phyloP scores from a whole-genome alignment of 1,284 basidiomycete species.

The Mycena sp. region DNA sequence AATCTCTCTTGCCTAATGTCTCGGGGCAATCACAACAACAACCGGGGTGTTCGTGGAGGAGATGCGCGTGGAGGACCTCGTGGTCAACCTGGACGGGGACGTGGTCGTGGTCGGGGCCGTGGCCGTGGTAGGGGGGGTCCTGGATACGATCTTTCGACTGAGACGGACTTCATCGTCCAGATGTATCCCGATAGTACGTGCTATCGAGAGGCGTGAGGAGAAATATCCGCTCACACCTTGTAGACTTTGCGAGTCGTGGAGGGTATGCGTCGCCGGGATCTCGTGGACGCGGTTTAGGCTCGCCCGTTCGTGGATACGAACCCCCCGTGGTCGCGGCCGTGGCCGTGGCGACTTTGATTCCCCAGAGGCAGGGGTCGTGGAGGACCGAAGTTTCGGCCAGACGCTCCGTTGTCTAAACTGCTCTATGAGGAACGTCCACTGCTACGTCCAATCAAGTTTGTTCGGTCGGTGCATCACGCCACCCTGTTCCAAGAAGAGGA shows the following conservation, averaged over 20 bases:
- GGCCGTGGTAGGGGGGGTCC: constrained; percentile 31
- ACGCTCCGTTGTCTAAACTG: constrained; percentile 63
- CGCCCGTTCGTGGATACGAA: constrained; percentile 12
- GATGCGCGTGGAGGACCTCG: not conserved
- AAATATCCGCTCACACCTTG: constrained; percentile 23
- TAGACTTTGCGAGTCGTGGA: constrained; percentile 26
- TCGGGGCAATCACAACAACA: constrained; percentile 14
- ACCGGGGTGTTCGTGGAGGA: constrained; percentile 7
- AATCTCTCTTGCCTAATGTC: not conserved
- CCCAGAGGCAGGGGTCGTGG: constrained; percentile 11
- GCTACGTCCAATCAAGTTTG: constrained; percentile 71
- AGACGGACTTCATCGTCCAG: constrained; percentile 37
- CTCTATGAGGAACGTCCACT: constrained; percentile 67
- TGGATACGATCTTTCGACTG: constrained; percentile 16
- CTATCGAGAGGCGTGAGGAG: not conserved
- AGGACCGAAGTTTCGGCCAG: not conserved
- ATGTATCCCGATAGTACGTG: constrained; percentile 43
- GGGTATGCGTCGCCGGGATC: constrained; percentile 13
- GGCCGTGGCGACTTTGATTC: constrained; percentile 12
- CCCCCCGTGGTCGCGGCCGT: constrained; percentile 15
- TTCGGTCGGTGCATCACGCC: constrained; percentile 63
- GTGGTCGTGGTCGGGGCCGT: constrained; percentile 12
- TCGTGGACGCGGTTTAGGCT: constrained; percentile 15
- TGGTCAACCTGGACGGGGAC: constrained; percentile 5
- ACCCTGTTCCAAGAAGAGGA: constrained; percentile 76